phyloP scores from a whole-genome alignment of 2,329 filamentous ascomycete genomes.

The Chalara sp. region DNA sequence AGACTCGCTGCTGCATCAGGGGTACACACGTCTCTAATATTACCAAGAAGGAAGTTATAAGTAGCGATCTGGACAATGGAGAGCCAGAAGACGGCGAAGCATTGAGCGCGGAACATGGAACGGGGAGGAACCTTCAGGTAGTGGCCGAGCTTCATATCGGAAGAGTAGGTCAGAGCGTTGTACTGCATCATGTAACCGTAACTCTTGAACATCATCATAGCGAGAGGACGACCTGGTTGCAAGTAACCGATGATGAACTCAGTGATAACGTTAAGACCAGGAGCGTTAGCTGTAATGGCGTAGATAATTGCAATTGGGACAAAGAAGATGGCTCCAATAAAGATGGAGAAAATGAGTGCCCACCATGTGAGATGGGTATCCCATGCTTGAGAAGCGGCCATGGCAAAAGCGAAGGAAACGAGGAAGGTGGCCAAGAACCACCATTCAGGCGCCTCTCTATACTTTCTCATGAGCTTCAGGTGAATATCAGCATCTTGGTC shows the following conservation, averaged over 20 bases:
- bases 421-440: neutral
- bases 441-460: neutral
- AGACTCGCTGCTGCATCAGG: conserved; percentile 47
- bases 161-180: conserved; percentile 38
- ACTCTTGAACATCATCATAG: conserved; percentile 75
- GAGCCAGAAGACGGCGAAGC: conserved; percentile 53
- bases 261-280: conserved; percentile 64
- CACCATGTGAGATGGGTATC: neutral
- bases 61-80: conserved; percentile 60
- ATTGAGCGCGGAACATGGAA: conserved; percentile 33
- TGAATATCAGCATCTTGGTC: conserved; percentile 1
- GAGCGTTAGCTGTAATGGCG: neutral
- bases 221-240: conserved; percentile 61
- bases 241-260: conserved; percentile 70
- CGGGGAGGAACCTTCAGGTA: conserved; percentile 37
- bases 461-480: neutral
- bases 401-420: neutral
- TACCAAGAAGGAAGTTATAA: conserved; percentile 52
- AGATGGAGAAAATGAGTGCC: neutral
- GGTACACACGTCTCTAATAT: conserved; percentile 59
- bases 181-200: conserved; percentile 66
- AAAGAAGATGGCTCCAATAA: neutral
- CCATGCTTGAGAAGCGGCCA: neutral
- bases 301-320: neutral
- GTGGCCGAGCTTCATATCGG: conserved; percentile 44